phyloP scores from a whole-genome alignment of 2,329 filamentous ascomycete genomes.

The Xylaria polymorpha region DNA sequence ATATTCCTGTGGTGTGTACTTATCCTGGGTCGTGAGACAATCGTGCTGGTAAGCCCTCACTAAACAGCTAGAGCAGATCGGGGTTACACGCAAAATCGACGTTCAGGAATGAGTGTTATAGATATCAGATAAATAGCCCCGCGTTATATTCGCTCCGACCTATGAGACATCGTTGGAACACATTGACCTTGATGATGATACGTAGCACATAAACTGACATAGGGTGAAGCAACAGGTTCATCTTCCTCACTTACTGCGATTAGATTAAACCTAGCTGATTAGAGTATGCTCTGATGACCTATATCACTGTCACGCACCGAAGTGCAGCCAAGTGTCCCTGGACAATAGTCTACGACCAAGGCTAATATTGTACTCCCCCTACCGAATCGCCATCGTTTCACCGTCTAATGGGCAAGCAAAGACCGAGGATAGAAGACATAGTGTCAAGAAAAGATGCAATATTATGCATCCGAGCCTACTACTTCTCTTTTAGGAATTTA shows the following conservation, averaged over 20 bases:
- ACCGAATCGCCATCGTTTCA: conserved; percentile 18
- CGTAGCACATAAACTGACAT: conserved; percentile 40
- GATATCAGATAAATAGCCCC: conserved; percentile 40
- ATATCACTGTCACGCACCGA: conserved; percentile 4
- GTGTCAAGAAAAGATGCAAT: conserved; percentile 4
- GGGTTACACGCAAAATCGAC: conserved; percentile 36
- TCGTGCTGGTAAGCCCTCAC: conserved; percentile 37
- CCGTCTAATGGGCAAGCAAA: conserved; percentile 4
- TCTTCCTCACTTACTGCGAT: background rate
- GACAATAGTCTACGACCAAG: background rate
- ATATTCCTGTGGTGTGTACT: conserved; percentile 38
- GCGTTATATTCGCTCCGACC: conserved; percentile 38
- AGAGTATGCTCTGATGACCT: background rate
- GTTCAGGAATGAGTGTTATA: conserved; percentile 43
- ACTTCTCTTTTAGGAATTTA: background rate
- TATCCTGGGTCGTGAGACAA: conserved; percentile 41
- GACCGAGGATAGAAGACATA: background rate
- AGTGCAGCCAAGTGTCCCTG: background rate
- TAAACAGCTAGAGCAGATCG: conserved; percentile 36
- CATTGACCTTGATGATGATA: conserved; percentile 22
- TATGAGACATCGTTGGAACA: conserved; percentile 38
- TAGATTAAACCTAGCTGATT: conserved; percentile 2
- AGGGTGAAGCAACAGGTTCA: conserved; percentile 7
- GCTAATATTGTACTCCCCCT: conserved; percentile 2
- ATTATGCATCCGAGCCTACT: background rate